Base-by-base conservation (phyloP, 495 filamentous ascomycete genomes). In the Penicillium antarcticum region DNA sequence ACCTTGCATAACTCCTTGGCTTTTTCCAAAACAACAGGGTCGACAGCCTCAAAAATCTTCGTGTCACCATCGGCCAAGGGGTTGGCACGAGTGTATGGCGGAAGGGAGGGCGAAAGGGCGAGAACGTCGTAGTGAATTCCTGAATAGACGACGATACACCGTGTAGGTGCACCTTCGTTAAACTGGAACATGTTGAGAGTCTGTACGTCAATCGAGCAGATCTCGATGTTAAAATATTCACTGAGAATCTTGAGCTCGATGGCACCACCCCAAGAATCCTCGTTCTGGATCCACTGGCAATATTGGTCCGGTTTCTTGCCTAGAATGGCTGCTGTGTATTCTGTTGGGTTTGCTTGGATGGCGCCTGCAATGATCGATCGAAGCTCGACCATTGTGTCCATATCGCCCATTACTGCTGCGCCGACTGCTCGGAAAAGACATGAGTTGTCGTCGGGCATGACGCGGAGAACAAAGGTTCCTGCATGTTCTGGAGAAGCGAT, bases 41-140 rank as follows among this genome's bases (percentile, higher is more conserved):
- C 87, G 9, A 73, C 72, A 0, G 81, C 75, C 26, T 86, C 77
- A 73, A 95, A 98, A 7, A 89, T 79, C 40, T 88, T 88, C 19
- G 83, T 80, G 57, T 98, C 94, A 45, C 84, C 80, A 17, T 91
- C 82, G 4, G 89, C 76, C 9, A 83, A 78, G 11, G 79, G 72
- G 51, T 82, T 74, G 9, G 85, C 73, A 51, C 76, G 76, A 37
- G 69, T 74, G 43, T 78, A 74, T 7, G 80, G 79, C 18, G 81
- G 77, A 51, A 83, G 80, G 12, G 78, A 81, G 1, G 87, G 85
- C 9, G 79, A 82, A 57, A 95, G 77, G 0, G 87, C 88, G 43
- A 97, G 83, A n/a, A 87, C 83, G 66, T 98, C 94, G 66, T 98
- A 98, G 61, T 98, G 94, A 45, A 97, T 92, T 0, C 91, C 91